Evolutionary conservation across 164 flowering plant species (phyloP), one percentile per base, ranked within the genome.

Genomic region (Vitis cinerea): DNA sequence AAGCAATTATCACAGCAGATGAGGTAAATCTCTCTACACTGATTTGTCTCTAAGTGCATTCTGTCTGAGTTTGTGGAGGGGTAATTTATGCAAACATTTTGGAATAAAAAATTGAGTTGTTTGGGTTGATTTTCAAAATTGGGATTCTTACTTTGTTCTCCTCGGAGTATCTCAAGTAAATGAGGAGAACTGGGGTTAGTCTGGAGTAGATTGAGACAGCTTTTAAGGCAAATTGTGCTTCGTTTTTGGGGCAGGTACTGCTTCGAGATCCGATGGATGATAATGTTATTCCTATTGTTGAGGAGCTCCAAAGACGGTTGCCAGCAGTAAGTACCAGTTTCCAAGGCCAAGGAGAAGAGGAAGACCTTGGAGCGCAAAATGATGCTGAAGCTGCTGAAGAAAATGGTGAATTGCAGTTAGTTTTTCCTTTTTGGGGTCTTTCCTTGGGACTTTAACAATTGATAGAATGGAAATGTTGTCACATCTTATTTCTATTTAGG

Each of bases 1-100:
- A 92, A 74, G 98, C 99, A 4, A 94, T 94, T 19, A 86, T 94
- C 63, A 94, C 99, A 61, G 82, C 97, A 53, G 98, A 91, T 51
- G 99, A 94, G 97, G 99, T 94, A 59, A 56, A 59, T 61, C 56
- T 47, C 8, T 9, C n/a, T 52, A 53, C 61, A 17, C 23, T 68
- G 31, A 11, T 53, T 60, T 66, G 16, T 31, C 50, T 69, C n/a
- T 16, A n/a, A 23, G 14, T 13, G 15, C 29, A 9, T 15, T 10
- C 11, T 16, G 19, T 13, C 37, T 51, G 48, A 1, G 14, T 8
- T 16, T 9, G 15, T 15, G 27, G 27, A 23, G 27, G 27, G 27
- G 2, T 23, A 23, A 23, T 23, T 23, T 23, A 37, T 37, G 44
- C 5, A 37, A 37, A 37, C 7, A 37, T 37, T 37, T 37, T 37